Conservation (phyloP, 2,329 filamentous ascomycete species). For the Biscogniauxia mediterranea region DNA sequence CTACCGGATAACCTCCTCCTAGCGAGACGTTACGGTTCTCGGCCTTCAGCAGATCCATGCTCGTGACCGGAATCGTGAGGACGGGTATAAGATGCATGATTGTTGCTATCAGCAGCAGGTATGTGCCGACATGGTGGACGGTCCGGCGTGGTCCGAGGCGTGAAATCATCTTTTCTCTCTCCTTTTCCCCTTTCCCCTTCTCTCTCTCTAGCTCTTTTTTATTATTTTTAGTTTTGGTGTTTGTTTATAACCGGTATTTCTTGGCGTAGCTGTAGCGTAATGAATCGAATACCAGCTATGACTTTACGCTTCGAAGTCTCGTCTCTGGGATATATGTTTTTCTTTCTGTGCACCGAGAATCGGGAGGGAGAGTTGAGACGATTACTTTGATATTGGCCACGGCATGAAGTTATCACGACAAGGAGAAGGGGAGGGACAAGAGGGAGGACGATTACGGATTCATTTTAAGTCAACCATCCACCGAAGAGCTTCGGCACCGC, state of each 20-base stretch:
- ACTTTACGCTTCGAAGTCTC: not conserved
- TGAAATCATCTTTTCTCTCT: slow-evolving; percentile 3
- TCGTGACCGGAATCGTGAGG: not conserved
- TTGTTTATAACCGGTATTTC: not conserved
- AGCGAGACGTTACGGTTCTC: not conserved
- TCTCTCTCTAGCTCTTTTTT: not conserved
- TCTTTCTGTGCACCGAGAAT: not conserved
- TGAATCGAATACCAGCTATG: not conserved
- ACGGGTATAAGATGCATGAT: not conserved
- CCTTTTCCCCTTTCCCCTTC: not conserved
- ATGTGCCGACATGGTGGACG: slow-evolving; percentile 1
- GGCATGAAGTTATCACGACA: not conserved
- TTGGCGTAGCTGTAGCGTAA: not conserved
- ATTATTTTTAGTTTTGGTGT: not conserved
- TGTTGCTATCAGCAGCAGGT: not conserved
- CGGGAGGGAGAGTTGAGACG: not conserved
- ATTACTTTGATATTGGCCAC: not conserved
- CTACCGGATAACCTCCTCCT: not conserved
- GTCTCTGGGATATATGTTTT: not conserved
- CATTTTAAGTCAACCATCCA: not conserved
- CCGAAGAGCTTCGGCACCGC: not conserved
- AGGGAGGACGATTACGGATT: not conserved
- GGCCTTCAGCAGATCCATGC: not conserved
- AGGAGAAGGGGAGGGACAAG: not conserved
- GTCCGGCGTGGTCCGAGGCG: not conserved